Conservation (phyloP, 768 basidiomycete species). For the Rhizopogon roseolus region DNA sequence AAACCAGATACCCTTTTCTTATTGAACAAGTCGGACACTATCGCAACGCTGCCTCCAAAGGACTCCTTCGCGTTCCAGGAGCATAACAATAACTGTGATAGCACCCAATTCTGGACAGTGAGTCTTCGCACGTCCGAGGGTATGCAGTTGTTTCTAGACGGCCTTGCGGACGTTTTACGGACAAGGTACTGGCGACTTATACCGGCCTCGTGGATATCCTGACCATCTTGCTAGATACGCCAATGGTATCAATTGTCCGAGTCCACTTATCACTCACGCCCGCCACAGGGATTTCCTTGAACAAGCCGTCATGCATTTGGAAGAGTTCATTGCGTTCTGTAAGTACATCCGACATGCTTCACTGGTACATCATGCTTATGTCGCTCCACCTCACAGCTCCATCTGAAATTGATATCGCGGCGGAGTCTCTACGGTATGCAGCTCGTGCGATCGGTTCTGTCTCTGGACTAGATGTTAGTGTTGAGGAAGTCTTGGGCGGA, state of each 20-base stretch:
- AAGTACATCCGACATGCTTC: constrained; percentile 5
- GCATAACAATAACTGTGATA: not conserved
- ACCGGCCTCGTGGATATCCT: not conserved
- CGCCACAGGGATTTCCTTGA: constrained; percentile 78
- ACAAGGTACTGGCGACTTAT: constrained; percentile 33
- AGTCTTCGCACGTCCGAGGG: constrained; percentile 63
- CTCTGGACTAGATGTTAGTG: constrained; percentile 66
- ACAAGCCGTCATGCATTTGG: constrained; percentile 41
- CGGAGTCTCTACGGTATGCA: constrained; percentile 87
- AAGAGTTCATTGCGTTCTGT: constrained; percentile 27
- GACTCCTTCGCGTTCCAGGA: not conserved
- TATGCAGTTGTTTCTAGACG: constrained; percentile 52
- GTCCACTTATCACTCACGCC: constrained; percentile 71
- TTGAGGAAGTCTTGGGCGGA: constrained; percentile 79
- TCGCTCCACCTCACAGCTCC: constrained; percentile 33
- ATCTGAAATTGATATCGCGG: constrained; percentile 75
- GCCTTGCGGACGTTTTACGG: constrained; percentile 48
- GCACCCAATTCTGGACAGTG: constrained; percentile 42
- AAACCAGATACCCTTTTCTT: constrained; percentile 59
- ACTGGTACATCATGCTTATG: constrained; percentile 1
- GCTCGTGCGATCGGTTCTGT: constrained; percentile 79
- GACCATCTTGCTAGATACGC: not conserved
- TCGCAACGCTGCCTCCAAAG: constrained; percentile 8
- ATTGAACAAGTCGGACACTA: constrained; percentile 75
- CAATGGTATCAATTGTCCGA: not conserved